Evolutionary conservation across 2,329 filamentous ascomycete species (phyloP), one percentile per base, ranked within the genome.

Genomic region (Diaporthe sp.): DNA sequence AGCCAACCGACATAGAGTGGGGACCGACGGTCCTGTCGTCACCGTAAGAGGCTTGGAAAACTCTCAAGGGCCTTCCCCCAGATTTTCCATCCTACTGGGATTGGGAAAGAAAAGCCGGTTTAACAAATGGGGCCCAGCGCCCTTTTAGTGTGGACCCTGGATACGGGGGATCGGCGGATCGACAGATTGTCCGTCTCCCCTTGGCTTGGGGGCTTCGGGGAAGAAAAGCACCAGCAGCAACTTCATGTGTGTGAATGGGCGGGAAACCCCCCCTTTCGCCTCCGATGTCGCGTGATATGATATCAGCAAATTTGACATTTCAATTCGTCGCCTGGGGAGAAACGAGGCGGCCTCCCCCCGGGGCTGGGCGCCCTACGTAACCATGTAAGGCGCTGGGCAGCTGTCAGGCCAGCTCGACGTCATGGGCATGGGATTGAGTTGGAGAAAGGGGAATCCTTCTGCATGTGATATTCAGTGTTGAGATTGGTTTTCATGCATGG

Each of bases 141-240:
- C 46, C 28, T 28, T 9, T 9, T 65, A 46, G 71, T 76, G 74
- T 75, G 74, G 74, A 76, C 74, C 74, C 74, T 76, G 74, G 25
- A 70, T 70, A 44, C 71, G 51, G 61, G 65, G 57, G 70, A 75
- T 75, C 74, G 70, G 65, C 53, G 72, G 71, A 76, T 76, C 71
- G 71, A 58, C 71, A 46, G 28, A 49, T 58, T 31, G 13, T 22
- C 46, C 17, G 22, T 15, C 31, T 28, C 49, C 39, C n/a, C 42
- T 53, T 19, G 31, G 62, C 22, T 12, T 55, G 31, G 58, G 58
- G 28, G 28, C 28, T 7, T 28, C 9, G 34, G 53, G 37, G 19
- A 5, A 5, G 4, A 22, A 13, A 42, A 61, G 73, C 25, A 25
- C 60, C 60, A 7, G 2, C n/a, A 5, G n/a, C 13, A 19, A 17